Conservation (phyloP, 345 rosid genomes). For the Rubroshorea leprosula region DNA sequence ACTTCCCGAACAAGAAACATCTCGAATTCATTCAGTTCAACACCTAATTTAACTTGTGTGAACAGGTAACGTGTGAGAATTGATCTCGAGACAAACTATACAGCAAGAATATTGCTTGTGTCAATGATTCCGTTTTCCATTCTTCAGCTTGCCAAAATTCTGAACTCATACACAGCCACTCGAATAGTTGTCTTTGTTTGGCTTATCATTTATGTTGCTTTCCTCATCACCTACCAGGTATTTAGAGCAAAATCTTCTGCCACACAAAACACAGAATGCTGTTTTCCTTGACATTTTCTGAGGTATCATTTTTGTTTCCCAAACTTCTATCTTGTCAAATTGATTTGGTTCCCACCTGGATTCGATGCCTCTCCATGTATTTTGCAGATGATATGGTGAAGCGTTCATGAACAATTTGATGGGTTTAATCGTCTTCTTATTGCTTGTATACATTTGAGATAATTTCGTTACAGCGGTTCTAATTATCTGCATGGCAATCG, state of each 20-base stretch:
- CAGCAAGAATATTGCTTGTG: constrained; percentile 31
- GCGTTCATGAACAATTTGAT: constrained; percentile 41
- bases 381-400: constrained; percentile 41
- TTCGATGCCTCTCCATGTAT: too few species aligned
- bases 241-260: constrained; percentile 20
- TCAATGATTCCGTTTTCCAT: constrained; percentile 38
- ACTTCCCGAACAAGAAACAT: not conserved
- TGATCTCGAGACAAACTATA: constrained; percentile 27
- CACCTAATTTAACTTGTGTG: not conserved
- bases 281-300: constrained; percentile 37
- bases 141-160: constrained; percentile 30
- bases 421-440: constrained; percentile 33
- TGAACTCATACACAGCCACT: constrained; percentile 20
- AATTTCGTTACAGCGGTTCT: constrained; percentile 29
- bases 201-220: constrained; percentile 23
- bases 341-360: not conserved
- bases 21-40: not conserved
- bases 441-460: constrained; percentile 29
- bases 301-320: constrained; percentile 24
- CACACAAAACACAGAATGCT: constrained; percentile 24
- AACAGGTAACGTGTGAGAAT: constrained; percentile 42
- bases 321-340: not conserved
- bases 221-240: constrained; percentile 26
- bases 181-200: constrained; percentile 25
- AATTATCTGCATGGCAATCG: constrained; percentile 32